Conservation (phyloP, 257 asterid species). For the Buddleja alternifolia region DNA sequence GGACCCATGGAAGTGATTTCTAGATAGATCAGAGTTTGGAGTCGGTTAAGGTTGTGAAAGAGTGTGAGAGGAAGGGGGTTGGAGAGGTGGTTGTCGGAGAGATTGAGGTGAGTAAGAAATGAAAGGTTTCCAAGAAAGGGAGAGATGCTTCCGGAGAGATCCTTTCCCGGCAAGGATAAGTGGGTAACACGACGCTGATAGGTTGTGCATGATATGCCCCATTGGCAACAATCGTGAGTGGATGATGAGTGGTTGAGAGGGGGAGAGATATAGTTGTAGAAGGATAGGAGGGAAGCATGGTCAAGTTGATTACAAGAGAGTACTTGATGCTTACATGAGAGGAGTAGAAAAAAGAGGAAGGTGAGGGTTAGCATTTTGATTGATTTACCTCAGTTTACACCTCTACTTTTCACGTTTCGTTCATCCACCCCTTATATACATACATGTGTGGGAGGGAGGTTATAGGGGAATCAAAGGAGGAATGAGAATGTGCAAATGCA, state of each 20-base stretch:
- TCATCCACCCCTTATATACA: too few species aligned
- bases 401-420: too few species aligned
- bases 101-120: too few species aligned
- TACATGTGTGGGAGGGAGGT: too few species aligned
- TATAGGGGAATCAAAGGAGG: too few species aligned
- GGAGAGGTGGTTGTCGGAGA: constrained; percentile 36
- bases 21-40: constrained; percentile 36
- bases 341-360: too few species aligned
- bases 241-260: constrained; percentile 40
- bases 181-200: constrained; percentile 19
- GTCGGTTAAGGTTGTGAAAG: background rate
- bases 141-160: constrained; percentile 23
- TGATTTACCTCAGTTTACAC: too few species aligned
- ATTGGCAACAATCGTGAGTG: constrained; percentile 37
- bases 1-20: constrained; percentile 45
- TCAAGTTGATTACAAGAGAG: constrained; percentile 28
- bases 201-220: constrained; percentile 38
- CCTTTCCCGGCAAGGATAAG: constrained; percentile 21
- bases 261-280: constrained; percentile 21
- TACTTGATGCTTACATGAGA: background rate
- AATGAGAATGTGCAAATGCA: too few species aligned
- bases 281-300: constrained; percentile 33
- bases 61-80: constrained; percentile 3
- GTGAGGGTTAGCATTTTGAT: too few species aligned
- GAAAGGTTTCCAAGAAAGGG: constrained; percentile 34